Evolutionary conservation across 257 asterid genomes (phyloP).

Genomic region (Mentha longifolia): DNA sequence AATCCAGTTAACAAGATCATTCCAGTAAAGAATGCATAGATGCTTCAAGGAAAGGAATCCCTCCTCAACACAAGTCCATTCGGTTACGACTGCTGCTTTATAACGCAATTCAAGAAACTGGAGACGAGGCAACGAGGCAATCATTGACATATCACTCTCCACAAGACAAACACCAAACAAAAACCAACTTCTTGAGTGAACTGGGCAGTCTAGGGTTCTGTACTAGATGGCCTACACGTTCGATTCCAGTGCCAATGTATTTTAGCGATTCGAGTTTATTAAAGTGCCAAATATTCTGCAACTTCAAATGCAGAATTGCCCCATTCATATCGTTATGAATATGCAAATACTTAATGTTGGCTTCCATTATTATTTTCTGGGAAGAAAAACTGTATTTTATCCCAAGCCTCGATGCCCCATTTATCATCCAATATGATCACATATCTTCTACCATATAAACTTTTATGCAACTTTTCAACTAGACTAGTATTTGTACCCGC

Average conservation of each 20-base stretch:
- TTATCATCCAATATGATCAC: neutral
- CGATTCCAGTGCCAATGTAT: neutral
- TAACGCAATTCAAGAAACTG: neutral
- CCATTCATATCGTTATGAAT: neutral
- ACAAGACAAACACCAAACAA: too few relatives aligned
- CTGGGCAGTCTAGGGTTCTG: neutral
- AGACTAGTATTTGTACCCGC: too few relatives aligned
- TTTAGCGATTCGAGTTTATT: neutral
- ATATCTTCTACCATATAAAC: neutral
- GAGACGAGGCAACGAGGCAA: too few relatives aligned
- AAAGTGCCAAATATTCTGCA: neutral
- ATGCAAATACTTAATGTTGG: slow-evolving; percentile 4
- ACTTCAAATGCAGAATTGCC: too few relatives aligned
- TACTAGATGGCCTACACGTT: neutral
- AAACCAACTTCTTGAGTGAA: too few relatives aligned
- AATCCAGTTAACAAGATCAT: neutral
- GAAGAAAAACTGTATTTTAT: too few relatives aligned
- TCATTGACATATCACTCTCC: too few relatives aligned
- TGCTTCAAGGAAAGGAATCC: neutral
- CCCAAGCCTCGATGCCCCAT: too few relatives aligned
- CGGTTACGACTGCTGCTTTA: neutral
- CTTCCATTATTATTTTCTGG: too few relatives aligned
- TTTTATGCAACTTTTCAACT: neutral
- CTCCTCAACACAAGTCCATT: neutral
- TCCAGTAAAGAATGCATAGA: neutral